Evolutionary conservation across 306 rosid genomes (phyloP), one percentile per base, ranked within the genome.

Genomic region (Prunus mira): DNA sequence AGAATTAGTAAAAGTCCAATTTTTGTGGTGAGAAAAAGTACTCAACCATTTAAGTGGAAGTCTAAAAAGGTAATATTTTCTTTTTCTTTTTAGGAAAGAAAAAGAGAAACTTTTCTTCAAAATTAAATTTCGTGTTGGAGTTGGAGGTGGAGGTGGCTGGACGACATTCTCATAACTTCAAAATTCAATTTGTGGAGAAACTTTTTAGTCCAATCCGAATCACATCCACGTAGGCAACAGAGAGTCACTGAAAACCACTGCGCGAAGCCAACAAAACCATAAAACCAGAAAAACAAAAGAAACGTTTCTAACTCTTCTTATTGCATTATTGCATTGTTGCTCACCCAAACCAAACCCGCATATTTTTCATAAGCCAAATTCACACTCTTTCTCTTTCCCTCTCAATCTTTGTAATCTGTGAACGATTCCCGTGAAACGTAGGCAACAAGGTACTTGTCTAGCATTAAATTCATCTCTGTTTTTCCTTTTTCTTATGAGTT

Each of bases 171-270:
- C 22, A 2, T 55, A 28, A 50, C 60, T 55, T 55, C 6, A 56
- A 49, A 49, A 12, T 49, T 49, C 52, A 49, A 11, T 49, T 56
- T 56, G 61, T 3, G 11, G 12, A 18, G 25, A 7, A 54, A 9
- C 5, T 7, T n/a, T 54, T 10, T 54, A 3, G 19, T 49, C 52
- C 30, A 52, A 72, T 72, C 67, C 76, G 65, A 72, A 24, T 72
- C 67, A 72, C 6, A 15, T 58, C 67, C 76, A 55, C 76, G 66
- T 72, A 25, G 56, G 56, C 24, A 57, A 24, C 67, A 9, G 76
- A 72, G 18, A 4, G 56, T 58, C 67, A 72, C 76, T 57, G 11
- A 10, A 38, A 34, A 3, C 20, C 1, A 20, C 22, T 46, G 8
- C 9, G 0, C 66, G 25, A 72, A 56, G 38, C 54, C 3, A 52